Conservation (phyloP, 495 filamentous ascomycete genomes). For the Hypoxylon fuscum region DNA sequence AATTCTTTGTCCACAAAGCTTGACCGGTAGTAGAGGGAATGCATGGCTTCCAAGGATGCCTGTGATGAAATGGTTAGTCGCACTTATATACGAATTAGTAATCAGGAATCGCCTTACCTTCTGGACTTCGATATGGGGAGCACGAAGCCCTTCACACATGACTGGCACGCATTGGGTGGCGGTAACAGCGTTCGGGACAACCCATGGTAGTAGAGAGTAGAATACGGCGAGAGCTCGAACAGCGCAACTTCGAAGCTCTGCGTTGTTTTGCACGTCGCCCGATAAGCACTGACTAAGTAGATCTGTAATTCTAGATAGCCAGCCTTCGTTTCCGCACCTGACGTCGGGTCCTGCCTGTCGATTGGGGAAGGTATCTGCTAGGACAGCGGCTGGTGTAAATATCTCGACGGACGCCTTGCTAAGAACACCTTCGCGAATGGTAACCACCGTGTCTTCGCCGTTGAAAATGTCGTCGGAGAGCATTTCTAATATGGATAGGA, state of each 20-base stretch:
- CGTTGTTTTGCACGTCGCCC: slow-evolving; percentile 67
- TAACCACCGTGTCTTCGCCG: slow-evolving; percentile 85
- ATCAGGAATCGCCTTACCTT: slow-evolving; percentile 60
- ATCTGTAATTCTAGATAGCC: slow-evolving; percentile 79
- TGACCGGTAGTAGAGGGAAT: slow-evolving; percentile 79
- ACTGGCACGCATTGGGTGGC: slow-evolving; percentile 73
- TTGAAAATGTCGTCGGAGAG: slow-evolving; percentile 95
- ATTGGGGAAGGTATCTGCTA: slow-evolving; percentile 75
- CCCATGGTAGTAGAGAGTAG: slow-evolving; percentile 82
- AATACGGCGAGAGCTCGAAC: slow-evolving; percentile 79
- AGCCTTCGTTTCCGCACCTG: slow-evolving; percentile 82
- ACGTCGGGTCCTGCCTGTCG: slow-evolving; percentile 67
- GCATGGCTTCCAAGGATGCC: slow-evolving; percentile 85
- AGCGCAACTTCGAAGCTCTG: slow-evolving; percentile 71
- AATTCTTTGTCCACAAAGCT: slow-evolving; percentile 83
- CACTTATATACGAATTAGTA: not conserved
- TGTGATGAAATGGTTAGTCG: slow-evolving; percentile 49
- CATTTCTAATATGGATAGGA: slow-evolving; percentile 86
- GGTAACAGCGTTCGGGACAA: slow-evolving; percentile 80
- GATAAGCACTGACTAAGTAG: slow-evolving; percentile 78
- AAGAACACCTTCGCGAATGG: slow-evolving; percentile 79
- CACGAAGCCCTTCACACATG: slow-evolving; percentile 78
- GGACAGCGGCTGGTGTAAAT: slow-evolving; percentile 80
- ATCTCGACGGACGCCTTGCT: slow-evolving; percentile 92
- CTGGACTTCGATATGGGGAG: slow-evolving; percentile 76